Conservation (phyloP, 768 basidiomycete species). For the Collybia mongolica region DNA sequence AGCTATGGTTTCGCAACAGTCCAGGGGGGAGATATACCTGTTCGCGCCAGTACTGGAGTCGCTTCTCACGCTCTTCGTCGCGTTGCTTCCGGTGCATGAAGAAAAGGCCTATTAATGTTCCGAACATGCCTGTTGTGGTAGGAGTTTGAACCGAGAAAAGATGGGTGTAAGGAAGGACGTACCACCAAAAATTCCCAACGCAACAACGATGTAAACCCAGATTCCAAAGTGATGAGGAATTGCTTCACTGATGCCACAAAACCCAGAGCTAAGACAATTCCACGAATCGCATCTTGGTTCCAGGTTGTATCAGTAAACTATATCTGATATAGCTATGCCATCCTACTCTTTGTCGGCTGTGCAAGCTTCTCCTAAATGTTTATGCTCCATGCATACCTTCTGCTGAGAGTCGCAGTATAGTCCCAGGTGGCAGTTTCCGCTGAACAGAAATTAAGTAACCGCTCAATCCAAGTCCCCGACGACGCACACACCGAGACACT, state of each 20-base stretch:
- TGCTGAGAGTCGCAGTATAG: slow-evolving; percentile 72
- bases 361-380: slow-evolving; percentile 59
- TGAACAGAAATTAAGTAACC: slow-evolving; percentile 20
- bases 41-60: slow-evolving; percentile 88
- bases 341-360: slow-evolving; percentile 48
- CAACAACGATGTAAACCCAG: slow-evolving; percentile 75
- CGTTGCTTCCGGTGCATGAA: slow-evolving; percentile 71
- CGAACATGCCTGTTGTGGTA: slow-evolving; percentile 61
- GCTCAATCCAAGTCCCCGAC: background rate
- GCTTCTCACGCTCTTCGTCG: slow-evolving; percentile 76
- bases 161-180: slow-evolving; percentile 18
- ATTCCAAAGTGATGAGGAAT: slow-evolving; percentile 58
- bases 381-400: slow-evolving; percentile 57
- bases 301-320: no score
- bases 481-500: slow-evolving; percentile 62
- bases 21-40: slow-evolving; percentile 43
- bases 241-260: slow-evolving; percentile 64
- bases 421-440: slow-evolving; percentile 72
- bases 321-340: no score
- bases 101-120: slow-evolving; percentile 66
- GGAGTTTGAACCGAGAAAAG: background rate
- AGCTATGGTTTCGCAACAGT: background rate
- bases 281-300: slow-evolving; percentile 63
- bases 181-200: slow-evolving; percentile 73
- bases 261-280: slow-evolving; percentile 63